Base-by-base conservation (phyloP, 2,329 filamentous ascomycete species). In the Lizonia empirigonia region DNA sequence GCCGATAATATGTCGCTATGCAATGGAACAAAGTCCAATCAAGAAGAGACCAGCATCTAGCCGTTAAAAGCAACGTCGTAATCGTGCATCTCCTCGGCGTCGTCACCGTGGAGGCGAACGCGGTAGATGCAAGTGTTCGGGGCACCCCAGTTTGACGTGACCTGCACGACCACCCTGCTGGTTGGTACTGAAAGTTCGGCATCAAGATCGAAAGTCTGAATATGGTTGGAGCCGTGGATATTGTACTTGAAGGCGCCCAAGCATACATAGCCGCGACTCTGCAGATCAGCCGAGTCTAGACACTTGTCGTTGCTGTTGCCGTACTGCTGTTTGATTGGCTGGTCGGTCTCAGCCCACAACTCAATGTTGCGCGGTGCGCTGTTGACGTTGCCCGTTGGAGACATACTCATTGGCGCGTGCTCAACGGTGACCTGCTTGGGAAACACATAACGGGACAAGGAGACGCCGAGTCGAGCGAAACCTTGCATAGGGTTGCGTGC, bases 381-480 rank as follows among this genome's bases (percentile, higher is more conserved):
- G 20, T 40, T 51, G 34, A 76, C 71, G 55, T 78, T 70, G 20
- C 72, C 66, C 1, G 44, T 47, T 3, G 67, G 65, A 0, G 74
- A 72, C 41, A 69, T 75, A 19, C 53, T 60, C 51, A 67, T 63
- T 5, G 76, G 76, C 20, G 78, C 65, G 60, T 80, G 77, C 58
- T 80, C 78, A 40, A 80, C 64, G n/a, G 74, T 74, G 45, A 80
- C 49, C 26, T 71, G 63, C 5, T 63, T 64, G 1, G 77, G 76
- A 40, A 60, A 68, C 48, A 80, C 68, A 1, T 60, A 58, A 6
- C 67, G 62, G 4, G 64, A 54, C 13, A 78, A 64, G 12, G 64
- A 50, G 15, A 95, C 82, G 7, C 82, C 83, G 13, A 97, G 76
- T 44, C 85, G 82, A 2, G 85, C 84, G 29, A 85, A 83, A 39